Base-by-base conservation (phyloP, 202 grass and related monocot species). In the Elaeis oleifera region DNA sequence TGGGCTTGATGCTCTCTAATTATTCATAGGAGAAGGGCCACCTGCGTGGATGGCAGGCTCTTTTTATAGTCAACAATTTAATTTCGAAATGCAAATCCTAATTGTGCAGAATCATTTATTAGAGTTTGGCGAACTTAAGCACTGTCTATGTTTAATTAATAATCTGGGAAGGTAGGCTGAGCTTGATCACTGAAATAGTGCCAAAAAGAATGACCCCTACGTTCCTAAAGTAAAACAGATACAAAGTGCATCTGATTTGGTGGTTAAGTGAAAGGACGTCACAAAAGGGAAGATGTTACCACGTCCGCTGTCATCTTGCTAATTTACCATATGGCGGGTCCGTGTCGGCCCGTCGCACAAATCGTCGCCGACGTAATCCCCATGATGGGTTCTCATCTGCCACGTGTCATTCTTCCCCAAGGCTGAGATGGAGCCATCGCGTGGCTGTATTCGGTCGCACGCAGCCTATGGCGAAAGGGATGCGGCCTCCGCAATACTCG, bases 401-500 rank as follows among this genome's bases (percentile, higher is more conserved):
- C 61, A 64, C 61, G 61, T 64, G 61, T 50, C 61, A 5, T 0
- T 13, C 31, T 49, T 28, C 14, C 18, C 3, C 5, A 4, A 8
- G 6, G 65, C 64, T 27, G 64, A 68, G 60, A 54, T 85, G 82
- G 73, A 63, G 39, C 18, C 16, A n/a, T 68, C 54, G 21, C 7
- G 73, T 61, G 63, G 64, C 16, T 51, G 59, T 59, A 16, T 66
- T 24, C 24, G 17, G 58, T 21, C 0, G 3, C n/a, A 27, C 27
- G 65, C 53, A 62, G 50, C 82, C 77, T 64, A 85, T 70, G 68
- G 50, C 64, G 39, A 39, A 39, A 39, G 32, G 50, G 53, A 69
- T 58, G 78, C 78, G 73, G 78, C 49, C 25, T 58, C 54, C 25
- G 18, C 58, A 81, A 81, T 67, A 54, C 83, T 74, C 60, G 28